Percentiles rank a stretch among this genome's conserved stretches.
These are phyloP conservation scores for Sanghuangporus sanghuang DNA, from an alignment of 1,284 basidiomycete species.

Conservation along the genomic window DNA sequence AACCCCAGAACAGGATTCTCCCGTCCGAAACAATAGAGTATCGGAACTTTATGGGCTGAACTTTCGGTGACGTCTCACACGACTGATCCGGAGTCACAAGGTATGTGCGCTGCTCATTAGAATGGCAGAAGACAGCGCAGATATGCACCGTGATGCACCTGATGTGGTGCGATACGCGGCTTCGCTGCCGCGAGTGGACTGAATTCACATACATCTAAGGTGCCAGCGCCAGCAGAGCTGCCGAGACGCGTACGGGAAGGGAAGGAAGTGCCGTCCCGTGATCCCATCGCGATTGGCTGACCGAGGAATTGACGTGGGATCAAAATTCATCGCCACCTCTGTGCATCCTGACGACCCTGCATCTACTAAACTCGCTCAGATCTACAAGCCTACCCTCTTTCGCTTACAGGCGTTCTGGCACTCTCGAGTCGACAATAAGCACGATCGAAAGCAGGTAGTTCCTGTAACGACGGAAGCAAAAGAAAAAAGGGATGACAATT, in stretches of 20 bases:
- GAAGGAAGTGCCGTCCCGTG: not conserved
- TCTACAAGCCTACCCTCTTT: not conserved
- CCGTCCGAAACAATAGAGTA: not conserved
- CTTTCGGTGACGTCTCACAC: not conserved
- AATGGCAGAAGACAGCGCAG: not conserved
- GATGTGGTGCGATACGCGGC: not conserved
- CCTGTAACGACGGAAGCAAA: not conserved
- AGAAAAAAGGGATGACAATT: not conserved
- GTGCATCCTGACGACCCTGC: conserved; percentile 2
- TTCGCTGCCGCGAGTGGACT: not conserved
- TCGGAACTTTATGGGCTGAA: not conserved
- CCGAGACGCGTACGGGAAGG: too few relatives aligned
- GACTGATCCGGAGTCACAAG: not conserved
- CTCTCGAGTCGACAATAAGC: not conserved
- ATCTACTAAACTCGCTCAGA: not conserved
- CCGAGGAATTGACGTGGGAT: not conserved
- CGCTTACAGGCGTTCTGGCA: not conserved
- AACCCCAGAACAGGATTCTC: not conserved
- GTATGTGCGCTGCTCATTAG: not conserved
- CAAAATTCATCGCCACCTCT: not conserved
- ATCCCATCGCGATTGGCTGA: not conserved
- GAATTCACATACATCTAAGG: not conserved
- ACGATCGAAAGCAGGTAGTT: not conserved
- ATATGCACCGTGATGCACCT: not conserved
- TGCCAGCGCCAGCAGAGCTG: not conserved